Percentiles rank a stretch among this genome's conserved stretches.
phyloP scores from a whole-genome alignment of 768 basidiomycete species.

The Kwoniella mangroviensis region DNA sequence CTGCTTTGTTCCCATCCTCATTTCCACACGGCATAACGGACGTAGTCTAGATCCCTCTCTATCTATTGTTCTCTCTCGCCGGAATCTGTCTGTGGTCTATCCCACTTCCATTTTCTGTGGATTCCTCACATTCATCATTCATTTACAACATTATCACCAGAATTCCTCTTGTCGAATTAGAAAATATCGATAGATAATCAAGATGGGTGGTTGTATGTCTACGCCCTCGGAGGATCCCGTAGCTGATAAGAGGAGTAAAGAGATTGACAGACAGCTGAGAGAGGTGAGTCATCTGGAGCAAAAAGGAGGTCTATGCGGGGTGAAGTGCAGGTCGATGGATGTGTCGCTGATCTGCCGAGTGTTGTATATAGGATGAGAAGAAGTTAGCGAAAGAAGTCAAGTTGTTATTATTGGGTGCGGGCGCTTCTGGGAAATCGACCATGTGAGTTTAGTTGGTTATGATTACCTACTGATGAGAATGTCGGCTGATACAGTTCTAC shows the following conservation, averaged over 20 bases:
- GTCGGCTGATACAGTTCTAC: conserved; percentile 1
- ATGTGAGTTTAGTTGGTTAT: conserved; percentile 57
- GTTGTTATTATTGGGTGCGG: conserved; percentile 88
- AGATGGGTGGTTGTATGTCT: conserved; percentile 82
- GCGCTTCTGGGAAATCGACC: conserved; percentile 92
- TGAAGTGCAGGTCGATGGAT: background rate
- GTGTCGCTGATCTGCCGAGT: conserved; percentile 4
- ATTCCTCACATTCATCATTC: background rate
- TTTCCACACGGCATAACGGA: background rate
- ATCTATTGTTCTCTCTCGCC: background rate
- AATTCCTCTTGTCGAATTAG: background rate
- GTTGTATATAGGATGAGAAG: conserved; percentile 67
- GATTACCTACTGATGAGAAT: background rate
- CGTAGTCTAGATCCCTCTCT: background rate
- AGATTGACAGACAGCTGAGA: conserved; percentile 70
- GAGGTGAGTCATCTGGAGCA: conserved; percentile 45
- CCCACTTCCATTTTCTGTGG: background rate
- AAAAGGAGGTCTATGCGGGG: background rate
- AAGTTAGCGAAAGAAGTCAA: conserved; percentile 66
- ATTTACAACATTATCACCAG: background rate
- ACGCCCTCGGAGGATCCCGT: conserved; percentile 66
- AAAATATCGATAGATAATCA: background rate
- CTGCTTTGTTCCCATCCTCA: background rate
- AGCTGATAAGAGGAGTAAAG: conserved; percentile 66
- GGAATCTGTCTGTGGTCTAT: background rate